phyloP scores from a whole-genome alignment of 495 filamentous ascomycete species.

The Penicillium waksmanii region DNA sequence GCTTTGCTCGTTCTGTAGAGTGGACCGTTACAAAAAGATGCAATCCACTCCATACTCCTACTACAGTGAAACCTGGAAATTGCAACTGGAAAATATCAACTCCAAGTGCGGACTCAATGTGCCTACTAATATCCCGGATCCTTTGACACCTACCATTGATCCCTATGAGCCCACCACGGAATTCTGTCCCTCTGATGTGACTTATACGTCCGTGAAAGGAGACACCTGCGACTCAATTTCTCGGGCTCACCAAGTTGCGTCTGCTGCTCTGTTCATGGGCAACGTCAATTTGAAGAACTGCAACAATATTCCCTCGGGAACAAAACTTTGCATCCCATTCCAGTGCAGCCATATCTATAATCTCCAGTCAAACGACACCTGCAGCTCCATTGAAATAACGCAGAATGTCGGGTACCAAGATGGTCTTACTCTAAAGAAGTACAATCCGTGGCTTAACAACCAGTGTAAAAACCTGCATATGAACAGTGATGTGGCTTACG shows the following conservation, averaged over 20 bases:
- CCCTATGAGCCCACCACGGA: neutral
- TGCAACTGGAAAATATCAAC: neutral
- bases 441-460: no score
- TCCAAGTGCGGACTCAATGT: neutral
- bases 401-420: no score
- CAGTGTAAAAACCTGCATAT: no score
- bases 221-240: neutral
- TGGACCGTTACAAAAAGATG: conserved; percentile 18
- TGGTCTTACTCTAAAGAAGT: no score
- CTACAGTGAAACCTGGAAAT: conserved; percentile 12
- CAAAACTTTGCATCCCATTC: neutral
- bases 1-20: conserved; percentile 27
- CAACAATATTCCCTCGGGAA: neutral
- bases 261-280: neutral
- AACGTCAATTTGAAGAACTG: neutral
- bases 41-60: conserved; percentile 24
- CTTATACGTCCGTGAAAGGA: neutral
- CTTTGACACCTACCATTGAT: neutral
- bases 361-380: no score
- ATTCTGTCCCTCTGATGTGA: neutral
- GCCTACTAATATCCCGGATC: neutral
- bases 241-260: neutral
- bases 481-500: no score
- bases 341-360: no score
- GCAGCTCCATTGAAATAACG: no score